A percentile compares a stretch with the other conserved stretches of the same genome.
Conservation (phyloP, 768 basidiomycete species). For the Mycena latifolia region DNA sequence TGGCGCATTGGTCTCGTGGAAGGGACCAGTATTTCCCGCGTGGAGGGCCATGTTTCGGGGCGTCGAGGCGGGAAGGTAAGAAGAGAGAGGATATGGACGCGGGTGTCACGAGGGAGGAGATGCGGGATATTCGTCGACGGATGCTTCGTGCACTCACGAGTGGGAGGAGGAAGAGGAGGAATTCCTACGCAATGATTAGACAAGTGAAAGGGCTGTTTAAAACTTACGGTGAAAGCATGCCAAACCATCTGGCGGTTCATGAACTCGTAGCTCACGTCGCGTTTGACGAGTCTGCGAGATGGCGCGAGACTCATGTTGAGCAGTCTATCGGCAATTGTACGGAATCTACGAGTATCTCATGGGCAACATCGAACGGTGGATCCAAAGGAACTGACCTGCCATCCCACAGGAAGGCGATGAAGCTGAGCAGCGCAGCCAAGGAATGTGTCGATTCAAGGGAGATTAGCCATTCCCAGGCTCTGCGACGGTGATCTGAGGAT, state of each 20-base stretch:
- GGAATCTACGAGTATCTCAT: constrained; percentile 69
- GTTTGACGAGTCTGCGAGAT: constrained; percentile 72
- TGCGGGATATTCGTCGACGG: constrained; percentile 65
- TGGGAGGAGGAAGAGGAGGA: constrained; percentile 92
- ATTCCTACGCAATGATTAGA: constrained; percentile 74
- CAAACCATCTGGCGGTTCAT: constrained; percentile 99
- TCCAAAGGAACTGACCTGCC: constrained; percentile 71
- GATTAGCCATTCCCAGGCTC: constrained; percentile 77
- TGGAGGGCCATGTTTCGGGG: constrained; percentile 22
- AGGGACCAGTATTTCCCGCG: constrained; percentile 79
- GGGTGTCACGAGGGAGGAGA: constrained; percentile 47
- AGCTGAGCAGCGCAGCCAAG: constrained; percentile 76
- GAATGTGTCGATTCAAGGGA: constrained; percentile 77
- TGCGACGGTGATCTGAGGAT: constrained; percentile 78
- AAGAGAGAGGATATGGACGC: constrained; percentile 46
- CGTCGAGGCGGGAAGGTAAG: constrained; percentile 26
- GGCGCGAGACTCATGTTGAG: constrained; percentile 82
- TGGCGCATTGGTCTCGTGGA: constrained; percentile 84
- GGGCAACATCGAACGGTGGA: neutral
- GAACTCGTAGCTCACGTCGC: constrained; percentile 96
- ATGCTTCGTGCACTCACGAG: constrained; percentile 79
- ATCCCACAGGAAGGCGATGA: constrained; percentile 86
- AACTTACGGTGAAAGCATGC: constrained; percentile 95
- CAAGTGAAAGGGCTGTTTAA: neutral
- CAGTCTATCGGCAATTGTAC: constrained; percentile 85